A percentile compares a stretch with the other conserved stretches of the same genome.
These are phyloP conservation scores for Cruciata laevipes DNA, from an alignment of 257 asterid species.

Conservation along the genomic window DNA sequence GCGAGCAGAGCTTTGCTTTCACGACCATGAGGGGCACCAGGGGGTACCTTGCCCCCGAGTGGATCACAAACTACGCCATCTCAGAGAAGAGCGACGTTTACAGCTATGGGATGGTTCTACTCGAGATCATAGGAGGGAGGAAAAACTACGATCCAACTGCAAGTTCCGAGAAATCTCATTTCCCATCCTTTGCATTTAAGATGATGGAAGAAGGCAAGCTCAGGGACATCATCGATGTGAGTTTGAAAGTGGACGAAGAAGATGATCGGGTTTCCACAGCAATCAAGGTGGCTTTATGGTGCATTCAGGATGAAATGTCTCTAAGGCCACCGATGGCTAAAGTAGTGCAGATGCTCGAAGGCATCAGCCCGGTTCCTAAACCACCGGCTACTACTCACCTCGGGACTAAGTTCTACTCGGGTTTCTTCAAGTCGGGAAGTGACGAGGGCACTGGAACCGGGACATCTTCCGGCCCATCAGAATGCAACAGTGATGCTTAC, in stretches of 20 bases:
- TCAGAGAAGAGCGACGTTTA: constrained; percentile 93
- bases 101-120: constrained; percentile 89
- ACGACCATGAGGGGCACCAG: constrained; percentile 83
- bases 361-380: constrained; percentile 56
- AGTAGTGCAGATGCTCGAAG: constrained; percentile 96
- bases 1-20: constrained; percentile 81
- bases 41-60: constrained; percentile 94
- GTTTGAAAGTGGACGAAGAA: constrained; percentile 41
- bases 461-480: constrained; percentile 83
- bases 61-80: constrained; percentile 92
- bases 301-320: constrained; percentile 88
- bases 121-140: constrained; percentile 83
- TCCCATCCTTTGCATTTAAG: constrained; percentile 70
- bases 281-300: constrained; percentile 84
- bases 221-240: constrained; percentile 54
- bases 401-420: constrained; percentile 58
- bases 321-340: constrained; percentile 82
- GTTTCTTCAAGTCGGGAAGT: constrained; percentile 49
- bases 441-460: constrained; percentile 56
- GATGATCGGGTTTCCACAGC: constrained; percentile 64
- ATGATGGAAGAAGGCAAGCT: constrained; percentile 90
- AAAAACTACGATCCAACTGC: constrained; percentile 60
- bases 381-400: constrained; percentile 65
- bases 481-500: constrained; percentile 66
- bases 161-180: constrained; percentile 68